Base-by-base conservation (phyloP, 2,329 filamentous ascomycete species). In the Ophiosphaerella narmari region DNA sequence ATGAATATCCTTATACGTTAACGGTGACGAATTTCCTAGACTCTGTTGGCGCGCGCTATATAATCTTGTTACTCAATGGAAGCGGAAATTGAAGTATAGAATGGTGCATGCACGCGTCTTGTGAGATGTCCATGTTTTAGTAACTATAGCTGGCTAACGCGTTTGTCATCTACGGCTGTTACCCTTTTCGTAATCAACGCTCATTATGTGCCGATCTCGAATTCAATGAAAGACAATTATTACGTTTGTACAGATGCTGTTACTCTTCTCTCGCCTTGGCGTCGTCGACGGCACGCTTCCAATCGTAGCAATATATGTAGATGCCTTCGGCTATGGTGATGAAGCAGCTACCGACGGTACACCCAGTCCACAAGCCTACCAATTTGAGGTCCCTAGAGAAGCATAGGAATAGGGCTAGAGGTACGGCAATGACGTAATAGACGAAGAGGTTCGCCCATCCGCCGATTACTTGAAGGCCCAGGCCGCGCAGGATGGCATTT, bases 391-490 rank as follows among this genome's bases (percentile, higher is more conserved):
- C 62, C n/a, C 60, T 62, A 6, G 64, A 59, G 23, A 76, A 70
- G 40, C 72, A 72, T 38, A 76, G 49, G 7, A 62, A 63, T 39
- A 75, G 55, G 6, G 72, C 65, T 31, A 74, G 45, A 2, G 74
- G 74, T 5, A 75, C 68, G 0, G 71, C 72, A 43, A 73, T 63
- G 5, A 68, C 42, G 44, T 76, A 76, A 31, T 75, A 74, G 2
- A 74, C 70, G 3, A 66, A 61, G 13, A 75, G 46, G 43, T 71
- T 74, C 14, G 70, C 67, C 55, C 67, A 74, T 0, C 74, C 74
- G 6, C 72, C 73, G 5, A 76, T 70, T 1, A 62, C 65, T 50
- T 75, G 74, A 48, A 69, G 64, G 0, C 74, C 74, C 5, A 75
- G 54, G 0, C 72, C 73, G 0, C 74, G 59, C 6, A 75, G 54